Percentiles rank a stretch among this genome's conserved stretches.
Conservation (phyloP, 176 grass and related monocot genomes). For the Raddia distichophylla region DNA sequence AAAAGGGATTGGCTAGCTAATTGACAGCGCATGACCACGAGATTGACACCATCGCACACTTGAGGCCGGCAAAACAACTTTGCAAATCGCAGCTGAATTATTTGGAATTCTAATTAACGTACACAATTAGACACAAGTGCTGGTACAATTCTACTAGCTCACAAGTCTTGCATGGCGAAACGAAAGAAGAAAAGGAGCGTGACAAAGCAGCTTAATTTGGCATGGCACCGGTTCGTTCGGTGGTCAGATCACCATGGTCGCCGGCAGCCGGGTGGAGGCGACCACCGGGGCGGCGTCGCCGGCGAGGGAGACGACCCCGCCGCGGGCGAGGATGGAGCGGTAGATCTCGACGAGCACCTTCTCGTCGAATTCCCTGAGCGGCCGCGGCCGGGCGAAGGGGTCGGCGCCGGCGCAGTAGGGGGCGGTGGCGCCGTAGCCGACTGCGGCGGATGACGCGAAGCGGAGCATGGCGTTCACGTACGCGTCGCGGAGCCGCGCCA, state of each 20-base stretch:
- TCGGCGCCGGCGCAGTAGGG: constrained; percentile 32
- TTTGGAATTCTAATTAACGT: neutral
- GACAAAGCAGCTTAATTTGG: neutral
- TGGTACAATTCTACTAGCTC: neutral
- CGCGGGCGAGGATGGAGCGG: constrained; percentile 55
- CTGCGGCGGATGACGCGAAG: constrained; percentile 55
- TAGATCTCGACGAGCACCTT: constrained; percentile 83
- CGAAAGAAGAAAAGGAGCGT: neutral
- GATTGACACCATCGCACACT: neutral
- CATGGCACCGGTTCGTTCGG: neutral
- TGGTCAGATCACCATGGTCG: constrained; percentile 23
- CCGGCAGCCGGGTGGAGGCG: neutral
- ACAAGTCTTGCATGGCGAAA: constrained; percentile 31
- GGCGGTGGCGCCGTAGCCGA: constrained; percentile 27
- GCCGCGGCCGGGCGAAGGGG: constrained; percentile 28
- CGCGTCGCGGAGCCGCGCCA: constrained; percentile 57
- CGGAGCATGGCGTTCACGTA: constrained; percentile 78
- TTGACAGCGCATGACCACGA: no score
- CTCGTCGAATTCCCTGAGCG: constrained; percentile 69
- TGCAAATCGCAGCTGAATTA: constrained; percentile 1
- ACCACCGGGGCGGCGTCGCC: constrained; percentile 12
- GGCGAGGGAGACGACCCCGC: constrained; percentile 27
- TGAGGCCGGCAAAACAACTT: neutral
- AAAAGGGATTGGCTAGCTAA: no score
- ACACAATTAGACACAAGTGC: neutral